Base-by-base conservation (phyloP, 805 yeast genomes). In the Scheffersomyces lignosus region DNA sequence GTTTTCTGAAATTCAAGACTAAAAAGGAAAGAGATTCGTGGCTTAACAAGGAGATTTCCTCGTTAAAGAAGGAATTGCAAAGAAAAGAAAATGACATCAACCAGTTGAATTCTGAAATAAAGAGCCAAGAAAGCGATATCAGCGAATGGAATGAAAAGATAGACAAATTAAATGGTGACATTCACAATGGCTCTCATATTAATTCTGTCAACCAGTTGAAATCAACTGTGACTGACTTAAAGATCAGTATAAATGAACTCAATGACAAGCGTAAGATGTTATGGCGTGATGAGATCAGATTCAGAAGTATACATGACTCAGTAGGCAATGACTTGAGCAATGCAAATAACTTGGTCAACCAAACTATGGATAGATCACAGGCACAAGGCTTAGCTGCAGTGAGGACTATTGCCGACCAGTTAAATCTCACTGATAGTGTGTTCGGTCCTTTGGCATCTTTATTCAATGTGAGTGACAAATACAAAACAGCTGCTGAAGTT, bases 371-470 rank as follows among this genome's bases (percentile, higher is more conserved):
- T 55, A 71, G 90, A 41, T 70, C 79, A 4, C 77, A 81, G 45
- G 75, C 83, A 2, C 61, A 70, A 30, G 97, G 97, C 9, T 63
- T 91, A 12, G 73, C 73, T 14, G 78, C 86, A 3, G 86, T 90
- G 1, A 75, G 74, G 32, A 64, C 75, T n/a, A 81, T 89, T 20
- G 70, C 84, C 0, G 62, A 69, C 23, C 72, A 73, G 36, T 62
- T 89, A 31, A 80, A 79, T 5, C 58, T 91, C 25, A 73, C 70
- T 17, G 75, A 80, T 14, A 51, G 54, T 3, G 95, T 88, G 7
- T 81, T 77, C 60, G 99, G 99, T 0, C 82, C 95, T 0, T 60
- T 93, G 13, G 93, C 95, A 27, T 96, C 89, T 45, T 66, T 93
- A 22, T 83, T 93, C 35, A 74, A 74, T 38, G 91, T 87, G 3